A percentile compares a stretch with the other conserved stretches of the same genome.
Evolutionary conservation across 1,139 yeast genomes (phyloP).

Genomic region (Yamadazyma mexicana): DNA sequence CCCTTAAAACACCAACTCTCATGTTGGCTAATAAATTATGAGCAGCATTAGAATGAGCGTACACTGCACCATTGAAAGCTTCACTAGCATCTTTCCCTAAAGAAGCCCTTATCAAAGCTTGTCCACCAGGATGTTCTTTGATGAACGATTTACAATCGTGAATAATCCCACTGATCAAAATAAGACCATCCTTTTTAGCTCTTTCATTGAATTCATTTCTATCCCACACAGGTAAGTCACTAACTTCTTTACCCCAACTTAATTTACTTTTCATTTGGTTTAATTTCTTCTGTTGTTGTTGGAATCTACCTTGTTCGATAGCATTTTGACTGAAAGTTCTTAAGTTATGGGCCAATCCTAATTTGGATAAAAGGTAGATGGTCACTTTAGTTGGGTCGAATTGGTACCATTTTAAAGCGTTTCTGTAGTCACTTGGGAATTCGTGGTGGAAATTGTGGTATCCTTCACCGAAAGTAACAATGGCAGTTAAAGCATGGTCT

Average conservation of each 20-base stretch:
- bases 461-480: conserved; percentile 97
- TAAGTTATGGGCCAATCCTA: conserved; percentile 88
- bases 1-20: conserved; percentile 92
- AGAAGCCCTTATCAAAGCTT: conserved; percentile 80
- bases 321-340: conserved; percentile 94
- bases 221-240: conserved; percentile 88
- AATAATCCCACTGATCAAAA: conserved; percentile 89
- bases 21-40: conserved; percentile 92
- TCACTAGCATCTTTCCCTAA: conserved; percentile 95
- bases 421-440: conserved; percentile 97
- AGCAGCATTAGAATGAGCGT: conserved; percentile 96
- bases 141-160: conserved; percentile 86
- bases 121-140: conserved; percentile 97
- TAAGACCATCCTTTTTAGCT: conserved; percentile 58
- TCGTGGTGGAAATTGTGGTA: conserved; percentile 99
- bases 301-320: conserved; percentile 92
- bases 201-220: conserved; percentile 75
- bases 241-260: conserved; percentile 91
- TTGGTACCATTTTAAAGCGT: conserved; percentile 98
- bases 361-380: conserved; percentile 67
- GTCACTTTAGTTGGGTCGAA: conserved; percentile 92
- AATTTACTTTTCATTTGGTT: conserved; percentile 75
- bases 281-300: conserved; percentile 94
- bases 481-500: conserved; percentile 91
- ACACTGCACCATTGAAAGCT: conserved; percentile 97